A percentile compares a stretch with the other conserved stretches of the same genome.
Evolutionary conservation across 805 yeast genomes (phyloP).

Genomic region (Metschnikowia colocasiae): DNA sequence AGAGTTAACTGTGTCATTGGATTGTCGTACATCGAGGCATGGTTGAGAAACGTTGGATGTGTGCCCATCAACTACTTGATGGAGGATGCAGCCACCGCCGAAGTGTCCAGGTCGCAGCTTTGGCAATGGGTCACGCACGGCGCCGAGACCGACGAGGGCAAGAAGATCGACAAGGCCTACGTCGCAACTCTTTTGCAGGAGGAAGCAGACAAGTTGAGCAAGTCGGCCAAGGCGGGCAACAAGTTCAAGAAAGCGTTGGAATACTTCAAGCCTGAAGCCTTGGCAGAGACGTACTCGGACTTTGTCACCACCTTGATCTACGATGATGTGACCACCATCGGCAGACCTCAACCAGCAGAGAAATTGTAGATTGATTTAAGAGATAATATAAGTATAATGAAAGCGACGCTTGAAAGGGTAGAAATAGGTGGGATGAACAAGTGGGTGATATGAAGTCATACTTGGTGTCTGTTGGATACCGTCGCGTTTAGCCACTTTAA

Average conservation of each 20-base stretch:
- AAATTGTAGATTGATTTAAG: constrained; percentile 26
- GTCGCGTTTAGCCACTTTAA: too few species aligned
- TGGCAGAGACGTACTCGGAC: constrained; percentile 69
- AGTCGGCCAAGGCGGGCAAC: constrained; percentile 53
- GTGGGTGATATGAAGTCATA: too few species aligned
- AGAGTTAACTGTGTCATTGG: constrained; percentile 72
- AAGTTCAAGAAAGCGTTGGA: constrained; percentile 67
- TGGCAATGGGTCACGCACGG: constrained; percentile 82
- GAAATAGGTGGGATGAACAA: too few species aligned
- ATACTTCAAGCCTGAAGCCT: constrained; percentile 68
- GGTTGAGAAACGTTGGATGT: constrained; percentile 82
- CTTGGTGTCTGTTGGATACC: too few species aligned
- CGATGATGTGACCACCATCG: constrained; percentile 62
- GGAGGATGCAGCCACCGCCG: constrained; percentile 93
- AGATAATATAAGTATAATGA: too few species aligned
- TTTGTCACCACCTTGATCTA: constrained; percentile 74
- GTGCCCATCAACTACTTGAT: constrained; percentile 80
- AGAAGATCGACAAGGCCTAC: constrained; percentile 55
- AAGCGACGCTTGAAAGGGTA: too few species aligned
- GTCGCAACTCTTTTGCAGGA: constrained; percentile 55
- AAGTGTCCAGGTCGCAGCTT: constrained; percentile 77
- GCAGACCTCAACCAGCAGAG: constrained; percentile 41
- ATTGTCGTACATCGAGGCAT: constrained; percentile 76
- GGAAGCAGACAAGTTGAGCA: constrained; percentile 52
- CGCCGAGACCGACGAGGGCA: constrained; percentile 56